Percentiles rank a stretch among this genome's conserved stretches.
These are phyloP conservation scores for Scedosporium boydii DNA, from an alignment of 2,329 filamentous ascomycete genomes.

Conservation along the genomic window DNA sequence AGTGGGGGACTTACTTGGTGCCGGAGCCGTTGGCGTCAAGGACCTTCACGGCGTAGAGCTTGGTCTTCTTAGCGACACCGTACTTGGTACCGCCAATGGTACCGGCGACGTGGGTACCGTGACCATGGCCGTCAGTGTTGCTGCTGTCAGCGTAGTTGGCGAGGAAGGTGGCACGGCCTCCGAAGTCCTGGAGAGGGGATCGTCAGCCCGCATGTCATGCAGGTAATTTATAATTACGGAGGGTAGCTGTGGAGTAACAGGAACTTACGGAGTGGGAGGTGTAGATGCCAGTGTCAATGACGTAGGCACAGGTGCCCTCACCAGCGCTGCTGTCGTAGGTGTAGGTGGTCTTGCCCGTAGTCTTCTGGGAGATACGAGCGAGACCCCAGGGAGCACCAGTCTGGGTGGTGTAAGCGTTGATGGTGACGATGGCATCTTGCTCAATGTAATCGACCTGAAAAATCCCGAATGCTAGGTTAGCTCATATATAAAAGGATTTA, in stretches of 20 bases:
- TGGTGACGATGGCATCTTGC: conserved; percentile 26
- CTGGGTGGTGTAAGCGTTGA: conserved; percentile 19
- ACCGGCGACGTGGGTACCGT: conserved; percentile 28
- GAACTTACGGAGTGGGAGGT: conserved; percentile 30
- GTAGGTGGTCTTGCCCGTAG: conserved; percentile 24
- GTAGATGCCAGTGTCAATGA: conserved; percentile 46
- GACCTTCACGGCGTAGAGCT: conserved; percentile 36
- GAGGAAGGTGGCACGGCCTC: conserved; percentile 22
- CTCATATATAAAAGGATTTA: neutral
- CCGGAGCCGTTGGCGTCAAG: conserved; percentile 20
- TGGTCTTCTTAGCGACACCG: conserved; percentile 31
- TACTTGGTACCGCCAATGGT: conserved; percentile 6
- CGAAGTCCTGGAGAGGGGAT: conserved; percentile 17
- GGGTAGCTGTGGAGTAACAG: no score
- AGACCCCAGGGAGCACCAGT: conserved; percentile 31
- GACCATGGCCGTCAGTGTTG: conserved; percentile 23
- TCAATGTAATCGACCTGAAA: conserved; percentile 27
- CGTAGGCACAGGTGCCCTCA: conserved; percentile 34
- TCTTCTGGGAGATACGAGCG: conserved; percentile 32
- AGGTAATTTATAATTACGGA: no score
- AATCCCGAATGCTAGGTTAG: neutral
- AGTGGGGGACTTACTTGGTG: conserved; percentile 10
- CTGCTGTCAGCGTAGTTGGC: conserved; percentile 12
- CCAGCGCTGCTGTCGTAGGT: conserved; percentile 31
- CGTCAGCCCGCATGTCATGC: no score